Percentiles rank a stretch among this genome's conserved stretches.
phyloP scores from a whole-genome alignment of 768 basidiomycete genomes.

The Brasilioporus rufonigricans region DNA sequence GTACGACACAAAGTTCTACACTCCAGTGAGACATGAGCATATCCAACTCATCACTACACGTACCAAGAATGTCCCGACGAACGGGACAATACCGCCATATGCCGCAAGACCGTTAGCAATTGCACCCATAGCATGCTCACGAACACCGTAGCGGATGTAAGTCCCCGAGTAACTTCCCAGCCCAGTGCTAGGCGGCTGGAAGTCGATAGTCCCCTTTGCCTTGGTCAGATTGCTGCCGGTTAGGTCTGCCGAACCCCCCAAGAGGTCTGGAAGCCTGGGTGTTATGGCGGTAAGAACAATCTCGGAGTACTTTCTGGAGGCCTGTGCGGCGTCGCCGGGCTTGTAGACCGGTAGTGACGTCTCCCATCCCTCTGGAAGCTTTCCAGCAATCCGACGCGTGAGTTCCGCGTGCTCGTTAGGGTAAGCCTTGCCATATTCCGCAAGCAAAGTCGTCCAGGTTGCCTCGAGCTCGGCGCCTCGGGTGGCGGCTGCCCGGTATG shows the following conservation, averaged over 20 bases:
- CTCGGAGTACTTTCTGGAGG: slow-evolving; percentile 91
- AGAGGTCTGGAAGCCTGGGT: slow-evolving; percentile 75
- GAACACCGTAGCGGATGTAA: slow-evolving; percentile 95
- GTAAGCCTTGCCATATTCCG: slow-evolving; percentile 71
- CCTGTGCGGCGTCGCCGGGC: slow-evolving; percentile 77
- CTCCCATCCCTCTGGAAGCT: slow-evolving; percentile 87
- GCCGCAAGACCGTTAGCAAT: slow-evolving; percentile 89
- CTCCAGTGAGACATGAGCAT: slow-evolving; percentile 6
- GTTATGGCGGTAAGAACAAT: slow-evolving; percentile 77
- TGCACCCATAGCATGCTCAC: slow-evolving; percentile 96
- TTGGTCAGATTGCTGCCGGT: slow-evolving; percentile 92
- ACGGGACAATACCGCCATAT: slow-evolving; percentile 90
- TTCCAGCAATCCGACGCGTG: slow-evolving; percentile 76
- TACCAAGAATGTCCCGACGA: slow-evolving; percentile 89
- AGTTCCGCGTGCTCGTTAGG: slow-evolving; percentile 86
- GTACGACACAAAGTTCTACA: slow-evolving; percentile 89
- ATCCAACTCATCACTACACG: slow-evolving; percentile 18
- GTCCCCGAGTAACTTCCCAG: slow-evolving; percentile 83
- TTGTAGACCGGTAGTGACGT: slow-evolving; percentile 82
- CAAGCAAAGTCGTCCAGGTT: slow-evolving; percentile 70
- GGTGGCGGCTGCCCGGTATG: slow-evolving; percentile 64
- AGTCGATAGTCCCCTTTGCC: slow-evolving; percentile 81
- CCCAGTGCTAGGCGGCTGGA: slow-evolving; percentile 86
- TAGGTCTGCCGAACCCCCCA: slow-evolving; percentile 89
- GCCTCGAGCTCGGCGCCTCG: slow-evolving; percentile 73